Evolutionary conservation across 192 early-diverging fungal species (phyloP), one percentile per base, ranked within the genome.

Genomic region (Podochytrium sp.): DNA sequence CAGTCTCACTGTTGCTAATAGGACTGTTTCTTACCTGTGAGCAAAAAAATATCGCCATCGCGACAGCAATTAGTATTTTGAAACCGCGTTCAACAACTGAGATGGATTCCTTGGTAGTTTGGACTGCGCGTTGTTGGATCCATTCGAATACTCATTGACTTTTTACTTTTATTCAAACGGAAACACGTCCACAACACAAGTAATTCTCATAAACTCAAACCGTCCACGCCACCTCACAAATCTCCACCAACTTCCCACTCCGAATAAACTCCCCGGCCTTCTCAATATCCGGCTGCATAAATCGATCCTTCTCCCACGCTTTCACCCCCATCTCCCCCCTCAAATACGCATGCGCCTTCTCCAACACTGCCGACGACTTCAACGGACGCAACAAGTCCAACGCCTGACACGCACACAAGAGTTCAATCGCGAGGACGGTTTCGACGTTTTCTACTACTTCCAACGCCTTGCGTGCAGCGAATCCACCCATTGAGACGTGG

Each of bases 381-480:
- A 65, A 32, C 14, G 72, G 72, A 29, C 72, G 60, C 50, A 52
- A 50, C 50, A 74, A 52, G 16, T 74, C 72, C 34, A 74, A 39
- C 2, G 72, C 72, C 37, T 74, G 72, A 27, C 59, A 63, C 34
- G 72, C 72, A 23, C 50, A 49, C 47, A 74, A 40, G 43, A 74
- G 39, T 30, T 74, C 72, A 64, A 74, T 74, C 2, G 72, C 72
- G n/a, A 74, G 29, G 14, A 74, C 72, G 43, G 49, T 63, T 40
- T 74, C 72, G 1, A 74, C 72, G 53, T 74, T 74, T 35, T 65
- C 72, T 1, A 74, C 72, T 14, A 74, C 72, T 34, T 74, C 52
- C 39, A 74, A 39, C 6, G 61, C 60, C 39, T 74, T 74, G 6
- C 72, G 60, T 6, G 61, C 72, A 55, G 33, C 34, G 61, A 62